Evolutionary conservation across 1,284 basidiomycete genomes (phyloP), one percentile per base, ranked within the genome.

Genomic region (Amylostereum areolatum): DNA sequence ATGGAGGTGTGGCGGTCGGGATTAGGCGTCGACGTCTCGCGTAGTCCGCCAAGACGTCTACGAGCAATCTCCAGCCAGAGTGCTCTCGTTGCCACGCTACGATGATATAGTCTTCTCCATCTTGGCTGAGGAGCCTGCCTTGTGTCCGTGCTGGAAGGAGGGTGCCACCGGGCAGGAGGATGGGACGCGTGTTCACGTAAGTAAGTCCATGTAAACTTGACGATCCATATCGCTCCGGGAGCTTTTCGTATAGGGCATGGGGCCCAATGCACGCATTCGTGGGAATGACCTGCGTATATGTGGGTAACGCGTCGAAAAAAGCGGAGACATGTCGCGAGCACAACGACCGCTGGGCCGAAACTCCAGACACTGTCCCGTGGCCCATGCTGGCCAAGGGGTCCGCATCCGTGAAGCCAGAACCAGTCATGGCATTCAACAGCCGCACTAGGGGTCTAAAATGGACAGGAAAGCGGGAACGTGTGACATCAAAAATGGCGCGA

Each of bases 51-150:
- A 95, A 69, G 24, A 92, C 67, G 58, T 93, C 92, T 8, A 89
- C 66, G 18, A 93, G 67, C 11, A 94, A 63, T 58, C 81, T 85
- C 91, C 92, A 94, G 0, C 87, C 91, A 8, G 84, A 90, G 60
- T 89, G 81, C 36, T 81, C 69, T 53, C 87, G 83, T 52, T 86
- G 74, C 92, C 92, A 95, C n/a, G 77, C 74, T 2, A 94, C 78
- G 7, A 89, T 81, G 39, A 90, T 69, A 7, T 80, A 73, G 34
- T 90, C 89, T 3, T 76, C 79, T 4, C 80, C 78, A 51, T 90
- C 89, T 2, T 79, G 73, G 55, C 80, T 88, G 33, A 95, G 71
- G 37, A 92, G 73, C 9, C 80, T 78, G 2, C 90, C 92, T 2
- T 73, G 67, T 1, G 87, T 83, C 33, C 80, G 78, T 2, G 78